Percentiles rank a stretch among this genome's conserved stretches.
Conservation (phyloP, 2,329 filamentous ascomycete genomes). For the Aspergillus udagawae region DNA sequence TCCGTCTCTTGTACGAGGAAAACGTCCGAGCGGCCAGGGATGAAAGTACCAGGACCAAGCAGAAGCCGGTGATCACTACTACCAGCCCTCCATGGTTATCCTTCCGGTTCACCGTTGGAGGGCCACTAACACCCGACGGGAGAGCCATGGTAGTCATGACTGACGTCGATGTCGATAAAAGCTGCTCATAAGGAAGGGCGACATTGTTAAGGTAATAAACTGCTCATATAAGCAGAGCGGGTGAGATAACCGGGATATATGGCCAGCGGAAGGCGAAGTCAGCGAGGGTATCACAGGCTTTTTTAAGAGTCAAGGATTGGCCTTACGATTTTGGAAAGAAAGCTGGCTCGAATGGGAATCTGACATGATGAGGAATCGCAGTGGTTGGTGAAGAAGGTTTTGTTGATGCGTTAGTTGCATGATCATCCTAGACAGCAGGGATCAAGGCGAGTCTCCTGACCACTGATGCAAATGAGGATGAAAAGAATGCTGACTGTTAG, state of each 20-base stretch:
- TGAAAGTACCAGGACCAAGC: conserved; percentile 36
- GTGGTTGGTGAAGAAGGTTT: background rate
- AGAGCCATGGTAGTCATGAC: conserved; percentile 4
- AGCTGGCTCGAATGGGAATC: background rate
- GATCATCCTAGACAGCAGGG: background rate
- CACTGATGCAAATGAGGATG: background rate
- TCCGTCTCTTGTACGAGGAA: conserved; percentile 31
- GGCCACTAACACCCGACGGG: conserved; percentile 23
- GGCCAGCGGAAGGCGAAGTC: background rate
- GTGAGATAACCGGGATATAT: background rate
- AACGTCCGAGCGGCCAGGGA: conserved; percentile 40
- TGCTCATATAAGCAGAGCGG: background rate
- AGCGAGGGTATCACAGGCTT: background rate
- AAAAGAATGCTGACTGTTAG: background rate
- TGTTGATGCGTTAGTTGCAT: background rate
- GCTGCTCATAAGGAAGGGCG: background rate
- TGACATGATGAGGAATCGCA: background rate
- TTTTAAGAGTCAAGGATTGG: background rate
- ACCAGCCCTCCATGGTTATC: conserved; percentile 41
- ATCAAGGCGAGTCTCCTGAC: background rate
- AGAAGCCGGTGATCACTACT: conserved; percentile 37
- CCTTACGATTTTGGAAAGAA: background rate
- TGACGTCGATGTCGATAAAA: background rate
- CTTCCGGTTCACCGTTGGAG: conserved; percentile 33
- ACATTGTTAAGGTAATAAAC: background rate